phyloP scores from a whole-genome alignment of 2,329 filamentous ascomycete genomes.

The Fusarium sublunatum region DNA sequence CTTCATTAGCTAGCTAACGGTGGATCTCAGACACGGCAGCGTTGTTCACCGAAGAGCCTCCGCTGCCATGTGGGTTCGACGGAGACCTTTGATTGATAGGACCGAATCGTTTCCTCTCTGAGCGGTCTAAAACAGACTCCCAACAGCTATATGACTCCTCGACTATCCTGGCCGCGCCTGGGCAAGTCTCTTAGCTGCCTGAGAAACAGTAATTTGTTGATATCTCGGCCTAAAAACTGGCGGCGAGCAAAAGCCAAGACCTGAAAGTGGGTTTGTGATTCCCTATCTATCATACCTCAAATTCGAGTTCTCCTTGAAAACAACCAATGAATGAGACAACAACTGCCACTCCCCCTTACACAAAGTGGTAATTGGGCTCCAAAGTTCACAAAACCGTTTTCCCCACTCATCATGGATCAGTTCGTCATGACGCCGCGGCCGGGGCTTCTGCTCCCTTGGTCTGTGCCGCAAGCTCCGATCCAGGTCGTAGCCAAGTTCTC shows the following conservation, averaged over 20 bases:
- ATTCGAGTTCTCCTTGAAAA: slow-evolving; percentile 20
- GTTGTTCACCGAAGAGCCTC: slow-evolving; percentile 46
- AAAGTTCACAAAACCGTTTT: slow-evolving; percentile 19
- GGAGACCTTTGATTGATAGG: slow-evolving; percentile 35
- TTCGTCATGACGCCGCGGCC: slow-evolving; percentile 33
- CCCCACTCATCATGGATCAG: slow-evolving; percentile 21
- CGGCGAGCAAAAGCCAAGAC: slow-evolving; percentile 12
- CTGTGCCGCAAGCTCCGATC: slow-evolving; percentile 44
- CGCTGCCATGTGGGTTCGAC: slow-evolving; percentile 43
- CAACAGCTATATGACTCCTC: slow-evolving; percentile 39
- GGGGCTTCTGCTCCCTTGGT: slow-evolving; percentile 39
- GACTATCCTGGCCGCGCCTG: slow-evolving; percentile 22
- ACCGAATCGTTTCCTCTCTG: slow-evolving; percentile 29
- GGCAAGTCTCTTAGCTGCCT: slow-evolving; percentile 27
- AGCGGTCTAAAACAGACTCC: slow-evolving; percentile 22
- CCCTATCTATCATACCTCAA: slow-evolving; percentile 22
- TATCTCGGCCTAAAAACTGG: slow-evolving; percentile 24
- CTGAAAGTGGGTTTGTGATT: slow-evolving; percentile 28
- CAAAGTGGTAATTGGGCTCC: slow-evolving; percentile 14
- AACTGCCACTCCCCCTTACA: slow-evolving; percentile 29
- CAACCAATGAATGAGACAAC: slow-evolving; percentile 35
- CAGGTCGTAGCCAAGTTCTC: slow-evolving; percentile 77
- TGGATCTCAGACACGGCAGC: slow-evolving; percentile 30
- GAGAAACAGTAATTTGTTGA: slow-evolving; percentile 7
- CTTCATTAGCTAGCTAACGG: slow-evolving; percentile 32